A percentile compares a stretch with the other conserved stretches of the same genome.
Conservation (phyloP, 2,329 filamentous ascomycete species). For the Camillea tinctor region DNA sequence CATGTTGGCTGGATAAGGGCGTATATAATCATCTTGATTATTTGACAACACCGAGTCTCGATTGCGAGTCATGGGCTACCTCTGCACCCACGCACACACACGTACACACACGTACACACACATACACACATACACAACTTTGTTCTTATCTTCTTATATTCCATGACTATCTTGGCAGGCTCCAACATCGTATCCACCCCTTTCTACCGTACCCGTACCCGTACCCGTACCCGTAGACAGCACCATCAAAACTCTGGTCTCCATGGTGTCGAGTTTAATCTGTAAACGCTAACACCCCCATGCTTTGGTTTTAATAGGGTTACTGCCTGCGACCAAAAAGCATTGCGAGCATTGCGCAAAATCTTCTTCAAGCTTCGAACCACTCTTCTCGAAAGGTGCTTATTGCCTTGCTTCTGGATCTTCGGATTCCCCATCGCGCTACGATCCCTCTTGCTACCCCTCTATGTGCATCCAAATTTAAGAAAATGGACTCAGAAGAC, state of each 20-base stretch:
- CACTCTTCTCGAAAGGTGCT: conserved; percentile 9
- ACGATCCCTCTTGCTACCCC: conserved; percentile 1
- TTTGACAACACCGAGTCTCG: no score
- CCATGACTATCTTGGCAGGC: conserved; percentile 15
- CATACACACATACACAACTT: not conserved
- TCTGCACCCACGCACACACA: no score
- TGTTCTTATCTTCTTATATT: conserved; percentile 6
- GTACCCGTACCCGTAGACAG: conserved; percentile 13
- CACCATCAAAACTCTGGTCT: conserved; percentile 7
- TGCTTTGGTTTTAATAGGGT: no score
- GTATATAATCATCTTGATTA: no score
- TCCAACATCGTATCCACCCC: conserved; percentile 3
- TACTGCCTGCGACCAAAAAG: no score
- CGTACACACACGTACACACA: no score
- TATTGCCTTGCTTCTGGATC: conserved; percentile 4
- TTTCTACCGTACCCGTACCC: conserved; percentile 3
- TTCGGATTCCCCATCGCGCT: conserved; percentile 7
- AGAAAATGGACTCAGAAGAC: conserved; percentile 82
- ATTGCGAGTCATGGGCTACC: no score
- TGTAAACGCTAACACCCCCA: not conserved
- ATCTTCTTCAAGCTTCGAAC: conserved; percentile 11
- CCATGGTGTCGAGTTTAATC: conserved; percentile 14
- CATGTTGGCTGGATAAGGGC: no score
- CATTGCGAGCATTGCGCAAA: conserved; percentile 6
- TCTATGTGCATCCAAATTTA: conserved; percentile 49